A percentile compares a stretch with the other conserved stretches of the same genome.
Evolutionary conservation across 805 yeast genomes (phyloP).

Genomic region (Barnettozyma salicaria): DNA sequence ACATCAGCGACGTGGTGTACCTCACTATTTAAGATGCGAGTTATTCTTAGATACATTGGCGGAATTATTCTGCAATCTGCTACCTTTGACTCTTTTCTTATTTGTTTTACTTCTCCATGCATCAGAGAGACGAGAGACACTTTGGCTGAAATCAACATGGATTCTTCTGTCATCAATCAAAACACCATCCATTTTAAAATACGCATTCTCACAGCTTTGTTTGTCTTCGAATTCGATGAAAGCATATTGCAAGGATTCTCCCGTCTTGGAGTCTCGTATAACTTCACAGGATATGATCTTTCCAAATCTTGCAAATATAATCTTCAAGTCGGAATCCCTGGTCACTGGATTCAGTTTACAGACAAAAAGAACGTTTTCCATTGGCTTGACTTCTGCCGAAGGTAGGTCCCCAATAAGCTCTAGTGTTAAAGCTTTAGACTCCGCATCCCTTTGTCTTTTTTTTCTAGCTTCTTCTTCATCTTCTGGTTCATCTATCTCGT

Average conservation of each 20-base stretch:
- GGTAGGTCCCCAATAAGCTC: slow-evolving; percentile 63
- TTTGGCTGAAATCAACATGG: slow-evolving; percentile 64
- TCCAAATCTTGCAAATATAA: slow-evolving; percentile 61
- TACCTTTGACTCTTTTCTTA: slow-evolving; percentile 4
- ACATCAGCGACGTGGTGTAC: too few relatives aligned
- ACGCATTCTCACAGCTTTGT: slow-evolving; percentile 55
- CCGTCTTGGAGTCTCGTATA: slow-evolving; percentile 41
- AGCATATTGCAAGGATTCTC: slow-evolving; percentile 52
- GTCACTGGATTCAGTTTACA: slow-evolving; percentile 62
- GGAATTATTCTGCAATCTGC: too few relatives aligned
- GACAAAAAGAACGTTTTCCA: slow-evolving; percentile 55
- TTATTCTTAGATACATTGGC: too few relatives aligned
- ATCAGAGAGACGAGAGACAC: slow-evolving; percentile 31
- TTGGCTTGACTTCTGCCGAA: slow-evolving; percentile 49
- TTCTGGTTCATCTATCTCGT: slow-evolving; percentile 17
- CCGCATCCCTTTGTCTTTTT: slow-evolving; percentile 32
- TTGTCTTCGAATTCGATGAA: slow-evolving; percentile 50
- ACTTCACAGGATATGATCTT: slow-evolving; percentile 45
- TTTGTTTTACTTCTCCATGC: slow-evolving; percentile 22
- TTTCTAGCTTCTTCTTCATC: slow-evolving; percentile 26
- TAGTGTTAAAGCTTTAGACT: slow-evolving; percentile 52
- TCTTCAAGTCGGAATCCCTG: slow-evolving; percentile 45
- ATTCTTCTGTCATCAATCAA: slow-evolving; percentile 59
- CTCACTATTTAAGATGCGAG: too few relatives aligned
- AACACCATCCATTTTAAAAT: slow-evolving; percentile 53